phyloP scores from a whole-genome alignment of 2,329 filamentous ascomycete species.

The Metarhizium robertsii region DNA sequence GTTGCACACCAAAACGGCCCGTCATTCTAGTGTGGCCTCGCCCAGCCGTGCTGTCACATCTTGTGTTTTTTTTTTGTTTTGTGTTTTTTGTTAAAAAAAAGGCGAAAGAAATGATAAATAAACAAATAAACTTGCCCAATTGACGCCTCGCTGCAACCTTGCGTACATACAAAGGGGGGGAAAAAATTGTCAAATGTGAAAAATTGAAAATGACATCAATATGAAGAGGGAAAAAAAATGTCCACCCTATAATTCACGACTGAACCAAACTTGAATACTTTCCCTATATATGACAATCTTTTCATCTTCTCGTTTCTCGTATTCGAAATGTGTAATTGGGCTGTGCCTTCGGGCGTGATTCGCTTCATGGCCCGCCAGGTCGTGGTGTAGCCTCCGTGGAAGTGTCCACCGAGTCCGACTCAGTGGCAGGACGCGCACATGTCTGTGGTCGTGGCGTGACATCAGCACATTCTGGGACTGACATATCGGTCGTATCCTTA shows the following conservation, averaged over 20 bases:
- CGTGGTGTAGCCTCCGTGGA: conserved; percentile 31
- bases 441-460: conserved; percentile 26
- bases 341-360: neutral
- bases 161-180: conserved; percentile 7
- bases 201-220: conserved; percentile 6
- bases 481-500: neutral
- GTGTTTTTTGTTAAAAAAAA: neutral
- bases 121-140: neutral
- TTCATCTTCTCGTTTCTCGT: neutral
- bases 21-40: too few species aligned
- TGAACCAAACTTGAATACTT: neutral
- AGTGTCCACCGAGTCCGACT: neutral
- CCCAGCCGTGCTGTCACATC: neutral
- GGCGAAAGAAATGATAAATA: neutral
- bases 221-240: conserved; percentile 1
- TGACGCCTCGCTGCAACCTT: conserved; percentile 15
- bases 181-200: neutral
- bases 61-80: too few species aligned
- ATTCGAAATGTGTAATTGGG: neutral
- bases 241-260: neutral
- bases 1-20: neutral
- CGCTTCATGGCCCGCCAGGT: conserved; percentile 17
- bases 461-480: neutral
- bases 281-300: neutral
- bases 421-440: neutral